These are phyloP conservation scores for Talaromyces sp. DNA, from an alignment of 2,329 filamentous ascomycete genomes.

Conservation along the genomic window DNA sequence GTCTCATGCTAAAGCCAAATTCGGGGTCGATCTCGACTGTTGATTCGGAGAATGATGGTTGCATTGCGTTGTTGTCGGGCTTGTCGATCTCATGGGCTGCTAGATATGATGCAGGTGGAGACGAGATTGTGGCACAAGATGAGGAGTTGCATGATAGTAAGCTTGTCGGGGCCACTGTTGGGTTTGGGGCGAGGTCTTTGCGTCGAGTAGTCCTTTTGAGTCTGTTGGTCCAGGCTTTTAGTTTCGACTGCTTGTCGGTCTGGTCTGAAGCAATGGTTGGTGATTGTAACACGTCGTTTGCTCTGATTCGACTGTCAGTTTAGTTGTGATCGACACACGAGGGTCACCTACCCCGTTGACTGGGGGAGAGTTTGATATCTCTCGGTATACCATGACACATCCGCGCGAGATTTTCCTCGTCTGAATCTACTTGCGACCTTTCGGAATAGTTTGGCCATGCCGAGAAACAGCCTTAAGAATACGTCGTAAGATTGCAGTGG, in stretches of 20 bases:
- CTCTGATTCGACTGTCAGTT: not conserved
- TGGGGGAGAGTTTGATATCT: not conserved
- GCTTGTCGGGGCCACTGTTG: not conserved
- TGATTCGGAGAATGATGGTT: conserved; percentile 1
- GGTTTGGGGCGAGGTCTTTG: not conserved
- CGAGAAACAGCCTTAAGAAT: not conserved
- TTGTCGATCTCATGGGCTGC: not conserved
- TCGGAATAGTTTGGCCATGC: conserved; percentile 4
- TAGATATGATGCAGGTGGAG: not conserved
- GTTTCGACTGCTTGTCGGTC: not conserved
- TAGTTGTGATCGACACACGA: not conserved
- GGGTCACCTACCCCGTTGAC: not conserved
- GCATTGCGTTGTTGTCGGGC: not conserved
- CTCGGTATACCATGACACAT: conserved; percentile 1
- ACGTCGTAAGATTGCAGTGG: not conserved
- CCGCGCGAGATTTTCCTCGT: not conserved
- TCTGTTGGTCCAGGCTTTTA: not conserved
- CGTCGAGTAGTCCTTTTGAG: not conserved
- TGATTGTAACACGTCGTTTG: not conserved
- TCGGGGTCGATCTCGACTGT: conserved; percentile 7
- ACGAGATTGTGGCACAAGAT: not conserved
- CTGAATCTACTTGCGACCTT: conserved; percentile 1
- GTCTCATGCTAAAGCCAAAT: conserved; percentile 3
- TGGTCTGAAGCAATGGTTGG: not conserved
- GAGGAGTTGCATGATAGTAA: not conserved